Conservation (phyloP, 176 grass and related monocot genomes). For the Metroxylon sagu region DNA sequence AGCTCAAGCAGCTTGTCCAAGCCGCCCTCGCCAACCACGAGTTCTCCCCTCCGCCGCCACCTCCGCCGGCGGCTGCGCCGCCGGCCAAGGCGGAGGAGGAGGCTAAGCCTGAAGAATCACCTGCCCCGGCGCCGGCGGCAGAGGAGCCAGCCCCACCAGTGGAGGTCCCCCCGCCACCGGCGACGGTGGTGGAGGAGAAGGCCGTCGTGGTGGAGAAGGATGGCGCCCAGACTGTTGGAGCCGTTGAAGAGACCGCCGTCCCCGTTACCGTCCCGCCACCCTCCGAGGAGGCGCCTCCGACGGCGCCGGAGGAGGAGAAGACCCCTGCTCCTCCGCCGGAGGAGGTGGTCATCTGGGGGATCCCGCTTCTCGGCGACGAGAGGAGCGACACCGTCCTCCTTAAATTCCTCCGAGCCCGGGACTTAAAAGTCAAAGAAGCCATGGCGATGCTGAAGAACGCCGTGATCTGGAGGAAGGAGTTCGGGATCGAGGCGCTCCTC, state of each 20-base stretch:
- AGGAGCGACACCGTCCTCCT: conserved; percentile 10
- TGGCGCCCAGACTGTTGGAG: conserved; percentile 1
- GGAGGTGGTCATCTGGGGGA: conserved; percentile 14
- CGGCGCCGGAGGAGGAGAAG: not conserved
- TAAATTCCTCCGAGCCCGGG: conserved; percentile 24
- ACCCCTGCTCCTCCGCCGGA: not conserved
- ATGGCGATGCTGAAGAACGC: conserved; percentile 13
- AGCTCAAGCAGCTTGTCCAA: conserved; percentile 29
- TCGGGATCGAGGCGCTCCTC: conserved; percentile 16
- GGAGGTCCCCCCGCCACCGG: too few species aligned
- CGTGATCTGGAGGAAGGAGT: conserved; percentile 16
- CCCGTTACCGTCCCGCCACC: too few species aligned
- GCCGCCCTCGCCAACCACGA: conserved; percentile 18
- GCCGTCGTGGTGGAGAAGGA: not conserved
- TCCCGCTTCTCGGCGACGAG: conserved; percentile 15
- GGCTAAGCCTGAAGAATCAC: conserved; percentile 7
- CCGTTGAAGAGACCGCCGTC: conserved; percentile 2
- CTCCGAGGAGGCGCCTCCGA: not conserved
- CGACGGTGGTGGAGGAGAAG: too few species aligned
- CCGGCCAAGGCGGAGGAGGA: not conserved
- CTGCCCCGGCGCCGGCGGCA: too few species aligned
- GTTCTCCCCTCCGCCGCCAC: conserved; percentile 10
- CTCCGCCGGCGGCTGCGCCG: not conserved
- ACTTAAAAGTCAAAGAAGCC: conserved; percentile 21
- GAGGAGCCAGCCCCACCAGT: not conserved